These are phyloP conservation scores for Aspergillus fumigatus DNA, from an alignment of 2,329 filamentous ascomycete genomes.

Conservation along the genomic window DNA sequence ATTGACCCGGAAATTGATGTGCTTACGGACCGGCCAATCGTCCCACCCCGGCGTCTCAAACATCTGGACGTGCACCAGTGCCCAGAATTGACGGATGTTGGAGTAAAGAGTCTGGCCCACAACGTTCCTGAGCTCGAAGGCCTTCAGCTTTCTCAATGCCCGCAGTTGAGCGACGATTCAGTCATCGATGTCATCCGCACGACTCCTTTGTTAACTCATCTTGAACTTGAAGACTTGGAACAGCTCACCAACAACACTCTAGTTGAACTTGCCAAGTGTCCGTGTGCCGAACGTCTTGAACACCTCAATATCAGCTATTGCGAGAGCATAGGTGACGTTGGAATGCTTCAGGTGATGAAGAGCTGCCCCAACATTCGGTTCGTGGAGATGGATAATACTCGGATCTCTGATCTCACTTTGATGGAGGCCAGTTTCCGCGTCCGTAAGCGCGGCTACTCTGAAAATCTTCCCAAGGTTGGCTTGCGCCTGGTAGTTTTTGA, in stretches of 20 bases:
- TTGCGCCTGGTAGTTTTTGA: constrained; percentile 82
- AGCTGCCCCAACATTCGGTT: constrained; percentile 64
- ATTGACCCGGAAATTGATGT: constrained; percentile 72
- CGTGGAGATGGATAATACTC: constrained; percentile 89
- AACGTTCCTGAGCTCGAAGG: constrained; percentile 77
- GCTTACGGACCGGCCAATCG: constrained; percentile 69
- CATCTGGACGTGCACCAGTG: constrained; percentile 85
- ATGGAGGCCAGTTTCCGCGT: constrained; percentile 81
- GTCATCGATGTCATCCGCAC: constrained; percentile 70
- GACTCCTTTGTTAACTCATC: constrained; percentile 71
- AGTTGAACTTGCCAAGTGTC: constrained; percentile 68
- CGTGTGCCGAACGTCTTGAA: constrained; percentile 66
- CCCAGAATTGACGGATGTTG: constrained; percentile 64
- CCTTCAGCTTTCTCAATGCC: constrained; percentile 75
- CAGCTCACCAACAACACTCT: constrained; percentile 71
- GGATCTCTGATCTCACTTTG: constrained; percentile 79
- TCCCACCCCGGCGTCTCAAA: constrained; percentile 71
- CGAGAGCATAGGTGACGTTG: constrained; percentile 74
- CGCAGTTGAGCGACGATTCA: constrained; percentile 66
- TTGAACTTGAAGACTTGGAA: constrained; percentile 84
- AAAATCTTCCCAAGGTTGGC: constrained; percentile 53
- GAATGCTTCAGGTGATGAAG: constrained; percentile 78
- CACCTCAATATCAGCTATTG: constrained; percentile 90
- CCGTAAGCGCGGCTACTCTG: constrained; percentile 57
- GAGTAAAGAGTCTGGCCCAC: constrained; percentile 66